phyloP scores from a whole-genome alignment of 371 early-diverging fungal genomes.

The Mortierella sp. region DNA sequence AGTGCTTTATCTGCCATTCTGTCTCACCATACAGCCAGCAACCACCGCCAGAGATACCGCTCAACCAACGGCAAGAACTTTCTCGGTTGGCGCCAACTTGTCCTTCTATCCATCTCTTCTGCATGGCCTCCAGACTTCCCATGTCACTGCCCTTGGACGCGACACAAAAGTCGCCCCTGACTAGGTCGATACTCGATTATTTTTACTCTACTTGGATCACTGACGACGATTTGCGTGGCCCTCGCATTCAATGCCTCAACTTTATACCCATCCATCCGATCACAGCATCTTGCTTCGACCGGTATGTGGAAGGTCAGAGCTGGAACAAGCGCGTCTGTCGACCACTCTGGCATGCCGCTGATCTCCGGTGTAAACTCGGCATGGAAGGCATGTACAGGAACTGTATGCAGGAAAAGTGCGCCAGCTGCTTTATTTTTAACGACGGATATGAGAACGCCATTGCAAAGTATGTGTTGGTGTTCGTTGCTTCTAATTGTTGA shows the following conservation, averaged over 20 bases:
- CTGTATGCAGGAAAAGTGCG: slow-evolving; percentile 55
- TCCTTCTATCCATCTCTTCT: slow-evolving; percentile 50
- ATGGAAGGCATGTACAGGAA: slow-evolving; percentile 53
- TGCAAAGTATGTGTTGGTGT: slow-evolving; percentile 34
- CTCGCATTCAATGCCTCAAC: slow-evolving; percentile 49
- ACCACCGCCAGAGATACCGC: slow-evolving; percentile 43
- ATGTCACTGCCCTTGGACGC: slow-evolving; percentile 52
- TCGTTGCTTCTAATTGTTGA: neutral
- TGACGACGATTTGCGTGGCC: slow-evolving; percentile 19
- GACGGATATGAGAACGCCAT: slow-evolving; percentile 44
- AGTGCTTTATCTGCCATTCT: slow-evolving; percentile 49
- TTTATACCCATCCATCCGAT: slow-evolving; percentile 54
- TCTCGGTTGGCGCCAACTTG: slow-evolving; percentile 43
- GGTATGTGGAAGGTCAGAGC: slow-evolving; percentile 41
- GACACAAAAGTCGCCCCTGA: slow-evolving; percentile 43
- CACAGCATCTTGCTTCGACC: slow-evolving; percentile 47
- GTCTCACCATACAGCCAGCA: slow-evolving; percentile 43
- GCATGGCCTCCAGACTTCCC: slow-evolving; percentile 49
- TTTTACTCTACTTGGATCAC: slow-evolving; percentile 51
- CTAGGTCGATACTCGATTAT: slow-evolving; percentile 47
- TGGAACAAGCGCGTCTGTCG: slow-evolving; percentile 52
- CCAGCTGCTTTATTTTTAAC: slow-evolving; percentile 50
- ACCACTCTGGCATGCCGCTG: slow-evolving; percentile 51
- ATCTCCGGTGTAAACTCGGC: slow-evolving; percentile 48
- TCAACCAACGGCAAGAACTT: slow-evolving; percentile 41